phyloP scores from a whole-genome alignment of 2,329 filamentous ascomycete genomes.

The Penicillium expansum region DNA sequence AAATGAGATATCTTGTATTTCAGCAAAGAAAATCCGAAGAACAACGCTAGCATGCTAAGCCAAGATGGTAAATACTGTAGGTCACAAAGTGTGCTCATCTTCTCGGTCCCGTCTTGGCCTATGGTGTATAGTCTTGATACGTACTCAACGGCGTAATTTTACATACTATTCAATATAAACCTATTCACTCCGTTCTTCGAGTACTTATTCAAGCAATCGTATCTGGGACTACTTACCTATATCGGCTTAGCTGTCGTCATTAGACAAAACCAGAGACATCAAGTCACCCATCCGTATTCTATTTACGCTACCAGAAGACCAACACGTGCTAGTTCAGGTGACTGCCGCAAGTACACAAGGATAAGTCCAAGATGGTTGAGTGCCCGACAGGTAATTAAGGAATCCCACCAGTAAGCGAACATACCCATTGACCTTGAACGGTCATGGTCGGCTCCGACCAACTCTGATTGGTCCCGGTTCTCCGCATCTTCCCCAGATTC shows the following conservation, averaged over 20 bases:
- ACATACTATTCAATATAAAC: background rate
- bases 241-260: background rate
- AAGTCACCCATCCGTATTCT: background rate
- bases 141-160: too few species aligned
- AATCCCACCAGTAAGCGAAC: background rate
- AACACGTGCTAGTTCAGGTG: background rate
- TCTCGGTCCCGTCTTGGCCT: background rate
- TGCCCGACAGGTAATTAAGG: background rate
- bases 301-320: background rate
- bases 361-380: background rate
- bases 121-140: background rate
- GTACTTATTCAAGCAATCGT: too few species aligned
- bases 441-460: background rate
- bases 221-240: background rate
- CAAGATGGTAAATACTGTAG: background rate
- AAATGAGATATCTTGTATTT: background rate
- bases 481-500: background rate
- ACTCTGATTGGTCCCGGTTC: background rate
- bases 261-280: background rate
- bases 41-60: background rate
- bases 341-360: background rate
- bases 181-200: background rate
- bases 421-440: constrained; percentile 13
- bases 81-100: background rate
- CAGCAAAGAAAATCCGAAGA: background rate